Base-by-base conservation (phyloP, 768 basidiomycete species). In the Amanita subjunquillea region DNA sequence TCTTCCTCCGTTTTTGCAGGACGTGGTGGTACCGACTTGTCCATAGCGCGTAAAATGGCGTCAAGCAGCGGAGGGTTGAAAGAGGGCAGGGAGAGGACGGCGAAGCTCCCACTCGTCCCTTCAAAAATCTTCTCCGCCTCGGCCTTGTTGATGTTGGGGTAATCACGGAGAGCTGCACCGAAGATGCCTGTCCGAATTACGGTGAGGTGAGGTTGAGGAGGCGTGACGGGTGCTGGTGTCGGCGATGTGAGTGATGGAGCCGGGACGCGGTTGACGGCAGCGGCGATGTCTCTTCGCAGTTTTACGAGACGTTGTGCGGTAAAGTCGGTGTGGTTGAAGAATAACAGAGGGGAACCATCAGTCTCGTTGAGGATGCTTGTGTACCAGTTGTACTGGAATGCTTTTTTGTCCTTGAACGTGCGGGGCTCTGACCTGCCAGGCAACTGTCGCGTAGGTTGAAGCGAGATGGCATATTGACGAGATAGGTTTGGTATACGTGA, bases 321-420 rank as follows among this genome's bases (percentile, higher is more conserved):
- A 62, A 94, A 87, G 56, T 88, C 83, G 56, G 77, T 73, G 65
- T 91, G 90, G 48, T 82, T 76, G 4, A 25, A 2, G 23, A 25
- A 25, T 25, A 25, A 25, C 23, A 25, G 4, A 30, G 91, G 83
- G 0, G 80, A 25, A 25, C 23, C 23, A 25, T 25, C 23, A 4
- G 23, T 25, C 23, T 25, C 23, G 23, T 25, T 25, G 23, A 25
- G 23, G 23, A 25, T 25, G 23, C 23, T 25, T 25, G 76, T 72
- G 74, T 92, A 92, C 68, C 85, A 83, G 69, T 80, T 76, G 70
- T 83, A 90, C 64, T 91, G 82, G 67, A 80, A 83, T 2, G 82
- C 73, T 66, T 94, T 96, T 65, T 87, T 85, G 63, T 81, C 79
- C 48, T 76, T 76, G 64, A 91, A 93, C 54, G 79, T 73, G 40